phyloP scores from a whole-genome alignment of 805 yeast genomes.

The Sporopachydermia lactativora region DNA sequence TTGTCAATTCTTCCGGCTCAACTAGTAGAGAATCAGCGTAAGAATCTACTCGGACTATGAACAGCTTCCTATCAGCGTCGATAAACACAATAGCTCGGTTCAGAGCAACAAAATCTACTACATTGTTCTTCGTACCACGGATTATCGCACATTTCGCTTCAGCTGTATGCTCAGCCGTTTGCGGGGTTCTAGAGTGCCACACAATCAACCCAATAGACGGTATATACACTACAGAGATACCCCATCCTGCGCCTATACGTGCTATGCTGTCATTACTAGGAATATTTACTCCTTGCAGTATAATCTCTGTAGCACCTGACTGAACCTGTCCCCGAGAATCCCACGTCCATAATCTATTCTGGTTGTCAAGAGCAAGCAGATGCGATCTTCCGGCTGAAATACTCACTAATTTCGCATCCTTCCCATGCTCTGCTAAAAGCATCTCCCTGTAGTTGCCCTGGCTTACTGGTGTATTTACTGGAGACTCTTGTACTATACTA shows the following conservation, averaged over 20 bases:
- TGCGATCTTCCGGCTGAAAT: conserved; percentile 54
- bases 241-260: conserved; percentile 57
- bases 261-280: conserved; percentile 16
- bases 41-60: conserved; percentile 21
- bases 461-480: no score
- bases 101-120: conserved; percentile 43
- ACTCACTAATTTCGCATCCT: conserved; percentile 29
- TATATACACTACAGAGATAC: conserved; percentile 34
- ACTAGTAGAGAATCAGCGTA: conserved; percentile 9
- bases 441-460: no score
- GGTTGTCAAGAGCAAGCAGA: conserved; percentile 41
- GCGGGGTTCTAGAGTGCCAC: conserved; percentile 29
- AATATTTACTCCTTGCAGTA: conserved; percentile 5
- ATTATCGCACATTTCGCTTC: conserved; percentile 3
- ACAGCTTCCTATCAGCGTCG: conserved; percentile 27
- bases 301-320: neutral
- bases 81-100: conserved; percentile 38
- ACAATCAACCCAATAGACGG: conserved; percentile 38
- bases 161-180: conserved; percentile 11
- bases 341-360: conserved; percentile 45
- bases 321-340: conserved; percentile 22
- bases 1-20: conserved; percentile 14
- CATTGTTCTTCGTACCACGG: conserved; percentile 5
- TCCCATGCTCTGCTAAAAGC: no score
- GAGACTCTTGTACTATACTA: no score